Base-by-base conservation (phyloP, 768 basidiomycete genomes). In the Kwoniella sp. region DNA sequence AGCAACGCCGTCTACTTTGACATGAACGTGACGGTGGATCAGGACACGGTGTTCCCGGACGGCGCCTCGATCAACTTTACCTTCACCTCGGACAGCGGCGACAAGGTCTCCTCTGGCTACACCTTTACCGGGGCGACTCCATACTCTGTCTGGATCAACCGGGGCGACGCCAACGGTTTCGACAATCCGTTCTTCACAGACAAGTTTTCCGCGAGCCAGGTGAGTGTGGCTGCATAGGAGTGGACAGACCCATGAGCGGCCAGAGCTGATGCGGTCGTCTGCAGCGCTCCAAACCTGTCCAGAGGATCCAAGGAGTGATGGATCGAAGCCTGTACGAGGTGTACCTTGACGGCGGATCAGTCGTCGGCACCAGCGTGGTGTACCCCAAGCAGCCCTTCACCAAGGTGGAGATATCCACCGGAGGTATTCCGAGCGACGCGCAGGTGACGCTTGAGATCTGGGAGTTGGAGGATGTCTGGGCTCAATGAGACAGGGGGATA, bases 231-330 rank as follows among this genome's bases (percentile, higher is more conserved):
- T n/a, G n/a, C n/a, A n/a, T n/a, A n/a, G n/a, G n/a, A n/a, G n/a
- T n/a, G n/a, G n/a, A n/a, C n/a, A n/a, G n/a, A n/a, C n/a, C n/a
- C n/a, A n/a, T n/a, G n/a, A n/a, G n/a, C n/a, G n/a, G n/a, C n/a
- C n/a, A n/a, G n/a, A n/a, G n/a, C n/a, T n/a, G n/a, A n/a, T n/a
- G n/a, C n/a, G n/a, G n/a, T n/a, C n/a, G n/a, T n/a, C 50, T 3
- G 46, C 23, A 20, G 46, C 47, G n/a, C n/a, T n/a, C n/a, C n/a
- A n/a, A 39, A 23, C 49, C 32, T 14, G 58, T 41, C 10, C 34
- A 46, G 33, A 28, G 81, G 84, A 78, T 81, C 84, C 83, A 86
- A 46, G 32, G 48, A 12, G 49, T 65, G 17, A 34, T 61, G 17
- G 63, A 65, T 36, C 26, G 56, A 26, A 56, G 52, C 25, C 28